These are phyloP conservation scores for Diplotaxis tenuifolia DNA, from an alignment of 345 rosid genomes.

Conservation along the genomic window DNA sequence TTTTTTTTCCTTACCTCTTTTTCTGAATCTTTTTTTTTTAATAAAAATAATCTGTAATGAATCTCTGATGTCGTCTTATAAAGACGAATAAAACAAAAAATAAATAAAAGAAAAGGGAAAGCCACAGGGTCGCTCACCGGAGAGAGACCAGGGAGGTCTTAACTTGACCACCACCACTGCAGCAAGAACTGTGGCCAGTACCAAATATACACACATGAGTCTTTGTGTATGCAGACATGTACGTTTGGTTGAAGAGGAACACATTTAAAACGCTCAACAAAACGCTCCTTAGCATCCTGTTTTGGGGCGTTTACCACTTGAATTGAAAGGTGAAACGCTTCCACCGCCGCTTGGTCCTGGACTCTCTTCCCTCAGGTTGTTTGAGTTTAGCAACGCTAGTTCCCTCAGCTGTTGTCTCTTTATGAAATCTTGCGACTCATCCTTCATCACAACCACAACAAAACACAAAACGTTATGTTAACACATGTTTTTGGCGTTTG, in stretches of 20 bases:
- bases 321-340: conserved; percentile 93
- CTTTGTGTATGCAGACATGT: conserved; percentile 33
- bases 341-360: conserved; percentile 79
- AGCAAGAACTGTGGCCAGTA: conserved; percentile 22
- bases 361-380: conserved; percentile 91
- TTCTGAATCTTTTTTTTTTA: conserved; percentile 19
- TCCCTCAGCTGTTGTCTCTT: conserved; percentile 98
- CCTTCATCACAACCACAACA: conserved; percentile 46
- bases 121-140: conserved; percentile 39
- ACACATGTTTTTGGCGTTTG: not conserved
- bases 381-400: conserved; percentile 87
- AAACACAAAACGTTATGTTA: not conserved
- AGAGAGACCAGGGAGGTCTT: conserved; percentile 32
- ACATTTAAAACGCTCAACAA: not conserved
- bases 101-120: not conserved
- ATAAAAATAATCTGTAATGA: conserved; percentile 27
- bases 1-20: not conserved
- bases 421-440: conserved; percentile 89
- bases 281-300: conserved; percentile 64
- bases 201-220: conserved; percentile 27
- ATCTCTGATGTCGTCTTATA: conserved; percentile 19
- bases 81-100: conserved; percentile 12
- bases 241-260: conserved; percentile 21
- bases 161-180: conserved; percentile 33
- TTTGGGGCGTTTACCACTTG: conserved; percentile 95